phyloP scores from a whole-genome alignment of 345 rosid species.

The Syzygium aqueum region DNA sequence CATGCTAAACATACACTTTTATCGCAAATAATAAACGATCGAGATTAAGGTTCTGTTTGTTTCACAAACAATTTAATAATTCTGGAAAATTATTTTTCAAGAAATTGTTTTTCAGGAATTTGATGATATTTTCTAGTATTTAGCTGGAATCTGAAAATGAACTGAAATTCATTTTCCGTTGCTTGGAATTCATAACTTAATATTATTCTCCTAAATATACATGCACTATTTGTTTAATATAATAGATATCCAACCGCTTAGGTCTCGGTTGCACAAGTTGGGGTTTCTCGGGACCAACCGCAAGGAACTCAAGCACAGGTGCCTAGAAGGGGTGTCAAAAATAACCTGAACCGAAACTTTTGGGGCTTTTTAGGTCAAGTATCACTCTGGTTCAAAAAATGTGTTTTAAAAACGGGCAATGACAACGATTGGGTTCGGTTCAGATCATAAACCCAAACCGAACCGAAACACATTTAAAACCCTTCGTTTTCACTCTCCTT shows the following conservation, averaged over 20 bases:
- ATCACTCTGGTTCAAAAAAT: no score
- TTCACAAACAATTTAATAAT: background rate
- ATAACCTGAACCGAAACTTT: no score
- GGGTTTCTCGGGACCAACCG: background rate
- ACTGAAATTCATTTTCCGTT: background rate
- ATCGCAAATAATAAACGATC: background rate
- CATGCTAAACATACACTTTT: background rate
- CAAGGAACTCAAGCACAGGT: background rate
- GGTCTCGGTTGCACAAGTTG: fast-evolving
- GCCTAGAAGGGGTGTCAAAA: background rate
- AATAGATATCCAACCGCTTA: background rate
- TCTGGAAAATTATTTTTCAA: background rate
- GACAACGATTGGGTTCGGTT: no score
- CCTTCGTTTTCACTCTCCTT: no score
- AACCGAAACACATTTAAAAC: no score
- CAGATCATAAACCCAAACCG: no score
- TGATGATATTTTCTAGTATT: background rate
- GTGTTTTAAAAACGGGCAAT: no score
- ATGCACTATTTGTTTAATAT: background rate
- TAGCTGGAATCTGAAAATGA: background rate
- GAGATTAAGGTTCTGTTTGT: background rate
- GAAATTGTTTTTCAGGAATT: background rate
- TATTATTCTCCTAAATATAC: background rate
- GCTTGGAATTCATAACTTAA: background rate
- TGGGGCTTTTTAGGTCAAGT: no score